These are phyloP conservation scores for Leishmania martiniquensis DNA, from an alignment of 208 protist species.

Conservation along the genomic window DNA sequence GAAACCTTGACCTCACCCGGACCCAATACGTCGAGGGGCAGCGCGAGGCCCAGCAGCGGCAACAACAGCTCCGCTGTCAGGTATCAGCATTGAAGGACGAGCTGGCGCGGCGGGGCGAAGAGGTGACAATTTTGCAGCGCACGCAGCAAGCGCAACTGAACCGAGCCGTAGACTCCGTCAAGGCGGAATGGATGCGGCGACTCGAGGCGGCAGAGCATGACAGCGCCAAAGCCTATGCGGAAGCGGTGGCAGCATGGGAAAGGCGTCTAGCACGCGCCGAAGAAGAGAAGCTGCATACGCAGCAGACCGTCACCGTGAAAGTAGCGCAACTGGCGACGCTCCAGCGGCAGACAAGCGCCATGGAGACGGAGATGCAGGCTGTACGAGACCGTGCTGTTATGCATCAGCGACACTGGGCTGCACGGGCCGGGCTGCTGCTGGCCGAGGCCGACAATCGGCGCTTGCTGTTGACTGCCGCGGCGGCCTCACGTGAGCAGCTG, in stretches of 20 bases:
- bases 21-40: slow-evolving; percentile 35
- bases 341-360: slow-evolving; percentile 10
- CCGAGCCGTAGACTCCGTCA: slow-evolving; percentile 24
- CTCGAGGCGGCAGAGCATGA: slow-evolving; percentile 15
- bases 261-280: not conserved
- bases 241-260: not conserved
- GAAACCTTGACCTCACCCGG: slow-evolving; percentile 44
- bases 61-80: slow-evolving; percentile 39
- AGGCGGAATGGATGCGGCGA: slow-evolving; percentile 21
- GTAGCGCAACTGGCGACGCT: slow-evolving; percentile 25
- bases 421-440: slow-evolving; percentile 12
- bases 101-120: slow-evolving; percentile 61
- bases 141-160: slow-evolving; percentile 46
- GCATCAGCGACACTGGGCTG: slow-evolving; percentile 2
- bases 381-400: slow-evolving; percentile 11
- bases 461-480: not conserved
- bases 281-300: slow-evolving; percentile 20
- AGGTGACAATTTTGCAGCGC: slow-evolving; percentile 45
- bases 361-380: slow-evolving; percentile 19
- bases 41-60: slow-evolving; percentile 20
- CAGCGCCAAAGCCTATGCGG: not conserved
- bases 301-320: slow-evolving; percentile 22
- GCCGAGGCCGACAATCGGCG: slow-evolving; percentile 15
- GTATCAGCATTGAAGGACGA: slow-evolving; percentile 81
- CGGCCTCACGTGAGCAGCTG: not conserved